Conservation (phyloP, 2,329 filamentous ascomycete genomes). For the Neoarthrinium moseri region DNA sequence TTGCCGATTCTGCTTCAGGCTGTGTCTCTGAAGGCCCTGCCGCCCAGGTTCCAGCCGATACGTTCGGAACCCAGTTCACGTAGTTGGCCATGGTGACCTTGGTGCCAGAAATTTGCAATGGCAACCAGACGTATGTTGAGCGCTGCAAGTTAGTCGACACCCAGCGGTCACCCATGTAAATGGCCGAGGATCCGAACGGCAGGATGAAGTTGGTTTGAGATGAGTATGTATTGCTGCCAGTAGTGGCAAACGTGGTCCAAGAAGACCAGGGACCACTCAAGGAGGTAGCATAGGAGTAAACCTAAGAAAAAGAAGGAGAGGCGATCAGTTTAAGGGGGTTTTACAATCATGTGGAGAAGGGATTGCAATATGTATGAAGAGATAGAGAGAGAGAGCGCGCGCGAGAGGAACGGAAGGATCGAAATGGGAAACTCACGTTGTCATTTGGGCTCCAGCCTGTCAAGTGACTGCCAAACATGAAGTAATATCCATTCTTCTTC, state of each 20-base stretch:
- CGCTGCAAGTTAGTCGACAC: conserved; percentile 55
- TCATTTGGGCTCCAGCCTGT: conserved; percentile 63
- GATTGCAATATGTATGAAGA: background rate
- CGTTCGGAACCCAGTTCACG: conserved; percentile 54
- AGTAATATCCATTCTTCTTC: conserved; percentile 60
- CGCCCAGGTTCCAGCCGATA: conserved; percentile 40
- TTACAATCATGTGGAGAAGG: background rate
- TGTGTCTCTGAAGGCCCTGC: conserved; percentile 42
- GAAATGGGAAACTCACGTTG: conserved; percentile 42
- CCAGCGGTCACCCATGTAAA: conserved; percentile 71
- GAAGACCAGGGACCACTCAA: conserved; percentile 59
- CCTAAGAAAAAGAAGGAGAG: conserved; percentile 15
- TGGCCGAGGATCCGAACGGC: conserved; percentile 35
- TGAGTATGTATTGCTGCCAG: conserved; percentile 54
- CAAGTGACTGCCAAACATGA: conserved; percentile 61
- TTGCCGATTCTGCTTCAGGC: conserved; percentile 51
- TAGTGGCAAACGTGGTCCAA: conserved; percentile 58
- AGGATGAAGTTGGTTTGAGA: conserved; percentile 63
- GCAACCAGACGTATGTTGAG: conserved; percentile 65
- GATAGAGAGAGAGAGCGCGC: background rate
- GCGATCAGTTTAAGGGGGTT: background rate
- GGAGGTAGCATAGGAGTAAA: conserved; percentile 57
- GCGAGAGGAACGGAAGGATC: background rate
- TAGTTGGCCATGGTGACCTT: conserved; percentile 49
- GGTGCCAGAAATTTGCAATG: conserved; percentile 51